Conservation (phyloP, 2,329 filamentous ascomycete species). For the Aureobasidium sp. region DNA sequence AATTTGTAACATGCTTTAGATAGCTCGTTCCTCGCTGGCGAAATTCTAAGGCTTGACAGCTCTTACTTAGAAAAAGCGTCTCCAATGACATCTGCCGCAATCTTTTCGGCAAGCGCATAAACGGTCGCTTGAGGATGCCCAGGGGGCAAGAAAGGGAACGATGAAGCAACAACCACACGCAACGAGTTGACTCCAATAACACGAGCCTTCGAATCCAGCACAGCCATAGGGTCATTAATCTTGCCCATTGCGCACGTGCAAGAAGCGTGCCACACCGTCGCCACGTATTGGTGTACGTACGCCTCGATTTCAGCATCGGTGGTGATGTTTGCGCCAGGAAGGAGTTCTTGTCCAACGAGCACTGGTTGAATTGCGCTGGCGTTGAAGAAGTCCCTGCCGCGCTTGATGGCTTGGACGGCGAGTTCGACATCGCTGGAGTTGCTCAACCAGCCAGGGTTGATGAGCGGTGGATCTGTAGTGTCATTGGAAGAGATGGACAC, state of each 20-base stretch:
- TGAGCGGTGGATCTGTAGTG: constrained; percentile 21
- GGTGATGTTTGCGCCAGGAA: constrained; percentile 19
- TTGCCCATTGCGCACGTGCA: constrained; percentile 29
- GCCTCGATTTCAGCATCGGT: constrained; percentile 23
- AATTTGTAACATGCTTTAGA: too few species aligned
- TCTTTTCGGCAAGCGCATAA: constrained; percentile 30
- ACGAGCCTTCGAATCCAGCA: constrained; percentile 19
- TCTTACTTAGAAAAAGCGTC: not conserved
- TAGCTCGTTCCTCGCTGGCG: too few species aligned
- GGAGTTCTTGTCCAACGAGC: constrained; percentile 20
- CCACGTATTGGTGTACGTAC: constrained; percentile 15
- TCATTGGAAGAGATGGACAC: constrained; percentile 21
- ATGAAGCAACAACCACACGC: constrained; percentile 23
- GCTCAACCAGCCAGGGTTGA: constrained; percentile 30
- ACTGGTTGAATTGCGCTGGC: constrained; percentile 19
- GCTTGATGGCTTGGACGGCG: constrained; percentile 24
- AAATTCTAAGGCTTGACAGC: not conserved
- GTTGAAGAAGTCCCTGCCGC: constrained; percentile 23
- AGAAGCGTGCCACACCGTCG: constrained; percentile 28
- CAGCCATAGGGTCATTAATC: constrained; percentile 7
- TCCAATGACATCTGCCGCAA: constrained; percentile 16
- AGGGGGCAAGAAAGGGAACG: constrained; percentile 21
- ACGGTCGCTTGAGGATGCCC: constrained; percentile 20
- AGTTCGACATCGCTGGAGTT: constrained; percentile 25
- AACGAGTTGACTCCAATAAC: constrained; percentile 20